A percentile compares a stretch with the other conserved stretches of the same genome.
Conservation (phyloP, 768 basidiomycete species). For the Mycena belliarum region DNA sequence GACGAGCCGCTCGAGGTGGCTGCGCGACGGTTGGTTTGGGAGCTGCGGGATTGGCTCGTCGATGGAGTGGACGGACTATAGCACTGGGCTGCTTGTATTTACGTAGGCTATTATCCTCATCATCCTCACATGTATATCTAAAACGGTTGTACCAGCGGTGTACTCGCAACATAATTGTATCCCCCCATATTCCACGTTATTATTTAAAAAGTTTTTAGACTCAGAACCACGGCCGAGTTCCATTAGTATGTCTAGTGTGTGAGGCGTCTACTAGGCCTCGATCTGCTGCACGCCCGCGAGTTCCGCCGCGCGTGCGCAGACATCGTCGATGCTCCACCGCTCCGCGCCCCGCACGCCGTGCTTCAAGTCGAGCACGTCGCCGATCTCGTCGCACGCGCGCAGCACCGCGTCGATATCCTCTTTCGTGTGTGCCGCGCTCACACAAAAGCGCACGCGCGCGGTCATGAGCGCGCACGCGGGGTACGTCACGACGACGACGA, state of each 20-base stretch:
- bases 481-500: constrained; percentile 89
- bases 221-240: too few species aligned
- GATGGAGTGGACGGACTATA: constrained; percentile 11
- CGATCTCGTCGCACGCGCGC: constrained; percentile 88
- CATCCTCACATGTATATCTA: background rate
- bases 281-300: constrained; percentile 46
- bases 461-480: constrained; percentile 90
- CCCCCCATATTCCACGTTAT: too few species aligned
- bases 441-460: constrained; percentile 88
- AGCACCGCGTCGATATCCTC: constrained; percentile 90
- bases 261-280: too few species aligned
- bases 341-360: constrained; percentile 57
- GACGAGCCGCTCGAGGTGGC: constrained; percentile 59
- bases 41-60: constrained; percentile 47
- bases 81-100: background rate
- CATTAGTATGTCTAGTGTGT: too few species aligned
- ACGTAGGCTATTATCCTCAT: too few species aligned
- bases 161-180: background rate
- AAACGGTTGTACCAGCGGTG: background rate
- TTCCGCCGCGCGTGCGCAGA: constrained; percentile 72
- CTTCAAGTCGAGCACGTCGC: constrained; percentile 88
- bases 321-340: constrained; percentile 79
- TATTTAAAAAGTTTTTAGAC: too few species aligned
- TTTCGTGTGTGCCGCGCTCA: constrained; percentile 95
- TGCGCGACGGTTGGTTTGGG: constrained; percentile 53